These are phyloP conservation scores for Catunica adiposa DNA, from an alignment of 2,329 filamentous ascomycete genomes.

Conservation along the genomic window DNA sequence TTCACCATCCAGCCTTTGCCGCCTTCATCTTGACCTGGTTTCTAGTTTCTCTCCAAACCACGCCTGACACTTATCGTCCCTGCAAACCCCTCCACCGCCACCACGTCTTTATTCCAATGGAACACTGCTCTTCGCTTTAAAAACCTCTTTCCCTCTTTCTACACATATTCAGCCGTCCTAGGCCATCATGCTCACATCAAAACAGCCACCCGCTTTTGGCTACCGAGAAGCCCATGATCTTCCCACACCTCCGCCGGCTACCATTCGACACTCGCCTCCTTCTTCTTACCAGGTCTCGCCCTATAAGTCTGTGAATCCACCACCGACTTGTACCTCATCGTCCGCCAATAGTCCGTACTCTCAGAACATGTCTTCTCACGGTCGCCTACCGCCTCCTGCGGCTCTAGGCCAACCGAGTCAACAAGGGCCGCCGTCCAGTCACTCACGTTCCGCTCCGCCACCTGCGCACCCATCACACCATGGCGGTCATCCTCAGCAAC, in stretches of 20 bases:
- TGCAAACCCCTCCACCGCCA: conserved; percentile 3
- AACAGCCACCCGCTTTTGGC: conserved; percentile 42
- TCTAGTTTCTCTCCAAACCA: not conserved
- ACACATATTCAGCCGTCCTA: not conserved
- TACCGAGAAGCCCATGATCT: conserved; percentile 46
- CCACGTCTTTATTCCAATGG: not conserved
- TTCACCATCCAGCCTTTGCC: not conserved
- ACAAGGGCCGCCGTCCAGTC: conserved; percentile 19
- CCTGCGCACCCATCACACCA: conserved; percentile 13
- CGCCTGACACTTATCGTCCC: not conserved
- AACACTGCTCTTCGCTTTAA: not conserved
- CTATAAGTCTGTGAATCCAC: conserved; percentile 25
- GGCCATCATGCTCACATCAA: conserved; percentile 43
- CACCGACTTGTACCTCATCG: conserved; percentile 27
- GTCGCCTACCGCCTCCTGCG: conserved; percentile 51
- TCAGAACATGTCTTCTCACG: conserved; percentile 51
- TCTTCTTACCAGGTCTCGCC: conserved; percentile 31
- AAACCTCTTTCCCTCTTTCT: not conserved
- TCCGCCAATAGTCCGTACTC: conserved; percentile 22
- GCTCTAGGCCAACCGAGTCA: conserved; percentile 44
- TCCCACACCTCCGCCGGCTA: conserved; percentile 37
- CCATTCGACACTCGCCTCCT: conserved; percentile 38
- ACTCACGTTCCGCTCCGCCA: not conserved
- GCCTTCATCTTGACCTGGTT: not conserved
- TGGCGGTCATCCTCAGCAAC: conserved; percentile 15